Evolutionary conservation across 768 basidiomycete genomes (phyloP), one percentile per base, ranked within the genome.

Genomic region (Lactarius pseudohatsudake): DNA sequence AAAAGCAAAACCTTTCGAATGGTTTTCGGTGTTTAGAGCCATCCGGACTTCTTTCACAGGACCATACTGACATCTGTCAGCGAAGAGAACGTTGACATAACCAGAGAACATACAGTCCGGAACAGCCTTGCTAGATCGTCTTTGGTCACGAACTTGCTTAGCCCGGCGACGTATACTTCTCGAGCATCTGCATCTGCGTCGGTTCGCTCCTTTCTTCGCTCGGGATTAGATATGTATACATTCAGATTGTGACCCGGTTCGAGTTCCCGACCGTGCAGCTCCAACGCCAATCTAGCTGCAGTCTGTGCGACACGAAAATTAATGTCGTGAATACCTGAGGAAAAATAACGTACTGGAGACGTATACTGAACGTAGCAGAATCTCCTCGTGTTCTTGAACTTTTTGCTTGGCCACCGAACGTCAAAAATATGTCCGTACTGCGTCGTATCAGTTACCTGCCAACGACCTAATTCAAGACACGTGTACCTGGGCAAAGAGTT

Each of bases 381-480:
- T 53, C 97, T 84, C 41, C 97, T 81, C 2, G 91, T 90, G 64
- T 80, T 86, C 77, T 95, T 96, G 82, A 94, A 95, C 74, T 97
- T 97, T 74, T 96, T 96, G 77, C 94, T 96, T 6, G 97, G 97
- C 96, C 96, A 98, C 38, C 97, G 90, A 20, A 94, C 91, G 69
- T 98, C 96, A 67, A 98, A 92, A 62, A 99, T 84, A 5, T 82
- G 84, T 11, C 97, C 97, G 76, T 91, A 95, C 94, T 97, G 30
- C 43, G 62, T 72, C 56, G 65, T 15, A 7, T 53, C 26, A 53
- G 50, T 53, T 30, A 40, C 69, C 41, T 62, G 59, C 1, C 47
- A 54, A 36, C 10, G 59, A 54, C 0, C 13, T 40, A 22, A 26
- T 38, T 40, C 50, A 54, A 50, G 56, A 11, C 9, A 30, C 2